Conservation (phyloP, 2,329 filamentous ascomycete species). For the Endoconidiophora polonica region DNA sequence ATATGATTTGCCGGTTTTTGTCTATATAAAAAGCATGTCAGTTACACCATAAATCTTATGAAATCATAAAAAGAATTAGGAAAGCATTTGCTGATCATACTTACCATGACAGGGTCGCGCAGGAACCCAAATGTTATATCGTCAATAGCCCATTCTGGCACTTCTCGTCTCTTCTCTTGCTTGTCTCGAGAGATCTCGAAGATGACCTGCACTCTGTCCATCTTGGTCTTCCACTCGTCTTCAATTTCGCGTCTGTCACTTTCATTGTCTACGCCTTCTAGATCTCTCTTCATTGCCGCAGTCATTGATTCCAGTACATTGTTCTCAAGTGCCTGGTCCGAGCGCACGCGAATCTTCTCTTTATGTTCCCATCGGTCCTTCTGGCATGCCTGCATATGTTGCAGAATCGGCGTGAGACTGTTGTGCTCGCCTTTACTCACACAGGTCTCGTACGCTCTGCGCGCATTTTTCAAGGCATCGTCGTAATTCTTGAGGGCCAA, state of each 20-base stretch:
- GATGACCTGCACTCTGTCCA: slow-evolving; percentile 25
- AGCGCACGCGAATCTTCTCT: slow-evolving; percentile 44
- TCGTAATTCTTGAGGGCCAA: slow-evolving; percentile 45
- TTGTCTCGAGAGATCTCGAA: slow-evolving; percentile 35
- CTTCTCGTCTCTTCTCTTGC: slow-evolving; percentile 34
- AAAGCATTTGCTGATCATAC: slow-evolving; percentile 14
- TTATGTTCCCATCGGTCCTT: slow-evolving; percentile 69
- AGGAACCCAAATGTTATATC: slow-evolving; percentile 61
- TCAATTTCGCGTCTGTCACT: slow-evolving; percentile 31
- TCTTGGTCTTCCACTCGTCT: slow-evolving; percentile 32
- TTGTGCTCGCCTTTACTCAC: slow-evolving; percentile 39
- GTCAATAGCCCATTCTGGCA: slow-evolving; percentile 63
- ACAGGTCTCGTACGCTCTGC: slow-evolving; percentile 59
- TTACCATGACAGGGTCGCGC: slow-evolving; percentile 48
- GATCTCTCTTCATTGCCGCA: slow-evolving; percentile 23
- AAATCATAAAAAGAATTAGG: slow-evolving; percentile 1
- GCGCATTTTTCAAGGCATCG: slow-evolving; percentile 46
- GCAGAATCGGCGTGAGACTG: slow-evolving; percentile 54
- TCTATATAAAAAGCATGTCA: slow-evolving; percentile 25
- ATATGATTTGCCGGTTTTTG: slow-evolving; percentile 77
- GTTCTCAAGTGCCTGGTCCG: slow-evolving; percentile 39
- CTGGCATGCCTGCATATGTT: slow-evolving; percentile 62
- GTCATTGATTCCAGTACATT: slow-evolving; percentile 40
- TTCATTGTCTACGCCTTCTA: slow-evolving; percentile 26
- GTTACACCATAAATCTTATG: slow-evolving; percentile 9